phyloP scores from a whole-genome alignment of 768 basidiomycete species.

The Suillus brevipes region DNA sequence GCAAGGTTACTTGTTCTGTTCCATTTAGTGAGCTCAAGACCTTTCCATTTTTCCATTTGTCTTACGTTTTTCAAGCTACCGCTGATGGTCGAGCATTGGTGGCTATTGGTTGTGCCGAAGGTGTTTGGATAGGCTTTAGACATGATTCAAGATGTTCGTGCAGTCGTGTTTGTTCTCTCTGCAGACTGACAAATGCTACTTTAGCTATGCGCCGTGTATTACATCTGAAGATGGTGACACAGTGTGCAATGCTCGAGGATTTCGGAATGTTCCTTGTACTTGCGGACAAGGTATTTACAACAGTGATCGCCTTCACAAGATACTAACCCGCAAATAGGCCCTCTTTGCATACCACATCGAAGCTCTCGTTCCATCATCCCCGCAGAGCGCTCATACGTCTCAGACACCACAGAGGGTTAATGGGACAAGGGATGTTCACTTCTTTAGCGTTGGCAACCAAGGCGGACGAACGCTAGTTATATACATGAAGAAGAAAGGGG shows the following conservation, averaged over 20 bases:
- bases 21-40: slow-evolving; percentile 68
- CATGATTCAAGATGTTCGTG: slow-evolving; percentile 81
- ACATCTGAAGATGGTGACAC: slow-evolving; percentile 90
- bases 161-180: slow-evolving; percentile 4
- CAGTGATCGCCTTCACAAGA: neutral
- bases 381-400: slow-evolving; percentile 61
- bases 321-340: slow-evolving; percentile 44
- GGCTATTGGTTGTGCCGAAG: slow-evolving; percentile 92
- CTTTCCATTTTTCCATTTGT: neutral
- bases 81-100: slow-evolving; percentile 84
- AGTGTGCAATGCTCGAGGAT: slow-evolving; percentile 94
- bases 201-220: slow-evolving; percentile 90
- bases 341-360: slow-evolving; percentile 96
- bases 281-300: slow-evolving; percentile 71
- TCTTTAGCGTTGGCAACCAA: slow-evolving; percentile 91
- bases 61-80: slow-evolving; percentile 51
- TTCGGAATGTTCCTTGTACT: slow-evolving; percentile 96
- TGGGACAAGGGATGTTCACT: slow-evolving; percentile 89
- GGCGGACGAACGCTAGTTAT: slow-evolving; percentile 87
- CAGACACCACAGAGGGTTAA: slow-evolving; percentile 90
- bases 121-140: slow-evolving; percentile 93
- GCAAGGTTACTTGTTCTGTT: slow-evolving; percentile 92
- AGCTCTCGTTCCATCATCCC: slow-evolving; percentile 88
- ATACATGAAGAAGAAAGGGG: slow-evolving; percentile 95
- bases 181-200: slow-evolving; percentile 12